phyloP scores from a whole-genome alignment of 75 land plant species.

The Pinus tabuliformis region DNA sequence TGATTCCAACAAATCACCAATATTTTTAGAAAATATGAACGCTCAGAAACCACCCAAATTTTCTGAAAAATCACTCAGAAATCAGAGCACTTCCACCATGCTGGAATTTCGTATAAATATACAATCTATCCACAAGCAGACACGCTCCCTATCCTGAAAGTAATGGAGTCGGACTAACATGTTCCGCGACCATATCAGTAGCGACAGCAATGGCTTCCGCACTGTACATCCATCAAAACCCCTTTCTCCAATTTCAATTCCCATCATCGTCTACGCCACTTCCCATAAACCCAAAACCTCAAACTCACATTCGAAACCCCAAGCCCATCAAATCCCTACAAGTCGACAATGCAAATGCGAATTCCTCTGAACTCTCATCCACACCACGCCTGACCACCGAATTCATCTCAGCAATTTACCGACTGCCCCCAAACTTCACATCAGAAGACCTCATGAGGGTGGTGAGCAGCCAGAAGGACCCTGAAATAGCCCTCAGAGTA shows the following conservation, averaged over 20 bases:
- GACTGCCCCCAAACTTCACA: constrained; percentile 37
- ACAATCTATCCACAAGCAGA: too few species aligned
- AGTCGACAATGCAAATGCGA: neutral
- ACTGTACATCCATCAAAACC: neutral
- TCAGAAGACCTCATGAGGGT: constrained; percentile 38
- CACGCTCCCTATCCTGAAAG: too few species aligned
- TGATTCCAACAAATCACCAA: too few species aligned
- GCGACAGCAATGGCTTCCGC: constrained; percentile 5
- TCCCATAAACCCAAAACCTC: neutral
- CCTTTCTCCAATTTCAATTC: neutral
- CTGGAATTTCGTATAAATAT: too few species aligned
- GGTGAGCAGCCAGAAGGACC: constrained; percentile 31
- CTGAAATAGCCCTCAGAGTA: constrained; percentile 21
- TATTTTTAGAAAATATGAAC: too few species aligned
- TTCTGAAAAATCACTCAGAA: too few species aligned
- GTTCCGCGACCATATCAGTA: too few species aligned
- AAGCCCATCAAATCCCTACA: neutral
- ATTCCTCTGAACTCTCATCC: neutral
- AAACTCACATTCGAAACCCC: neutral
- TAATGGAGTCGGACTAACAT: too few species aligned
- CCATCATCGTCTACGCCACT: neutral
- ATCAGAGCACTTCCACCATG: too few species aligned
- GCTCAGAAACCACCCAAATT: too few species aligned
- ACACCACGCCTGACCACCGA: neutral
- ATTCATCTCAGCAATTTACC: constrained; percentile 1